Evolutionary conservation across 2,329 filamentous ascomycete genomes (phyloP).

Genomic region (Clarireedia paspali): DNA sequence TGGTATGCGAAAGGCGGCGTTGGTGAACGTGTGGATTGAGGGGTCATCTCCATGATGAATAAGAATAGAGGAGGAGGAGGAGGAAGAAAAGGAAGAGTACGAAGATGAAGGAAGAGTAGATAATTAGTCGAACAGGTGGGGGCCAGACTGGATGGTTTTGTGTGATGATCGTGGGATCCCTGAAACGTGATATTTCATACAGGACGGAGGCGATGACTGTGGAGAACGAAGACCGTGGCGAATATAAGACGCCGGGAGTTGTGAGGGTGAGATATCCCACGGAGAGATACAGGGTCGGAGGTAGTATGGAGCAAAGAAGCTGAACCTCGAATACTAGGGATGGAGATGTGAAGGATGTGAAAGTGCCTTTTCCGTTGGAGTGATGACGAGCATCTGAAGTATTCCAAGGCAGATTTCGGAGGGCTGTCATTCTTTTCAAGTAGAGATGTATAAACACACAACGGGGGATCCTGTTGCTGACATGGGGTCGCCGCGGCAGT

Average conservation of each 20-base stretch:
- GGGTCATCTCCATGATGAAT: slow-evolving; percentile 28
- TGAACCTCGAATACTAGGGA: not conserved
- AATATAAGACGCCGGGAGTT: slow-evolving; percentile 1
- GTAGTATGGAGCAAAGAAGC: slow-evolving; percentile 1
- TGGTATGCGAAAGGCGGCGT: slow-evolving; percentile 24
- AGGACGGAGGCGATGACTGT: slow-evolving; percentile 2
- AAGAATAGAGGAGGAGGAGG: slow-evolving; percentile 11
- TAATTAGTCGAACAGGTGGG: slow-evolving; percentile 7
- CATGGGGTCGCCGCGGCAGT: slow-evolving; percentile 4
- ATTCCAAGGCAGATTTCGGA: slow-evolving; percentile 8
- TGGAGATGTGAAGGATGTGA: slow-evolving; percentile 6
- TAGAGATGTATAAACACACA: slow-evolving; percentile 9
- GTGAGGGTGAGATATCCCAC: not conserved
- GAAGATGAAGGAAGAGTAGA: slow-evolving; percentile 10
- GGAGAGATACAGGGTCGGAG: not conserved
- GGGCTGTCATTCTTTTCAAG: slow-evolving; percentile 3
- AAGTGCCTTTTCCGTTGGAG: not conserved
- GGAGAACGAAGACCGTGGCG: not conserved
- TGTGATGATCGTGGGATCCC: not conserved
- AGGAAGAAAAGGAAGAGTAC: not conserved
- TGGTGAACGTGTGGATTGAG: slow-evolving; percentile 27
- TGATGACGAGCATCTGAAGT: slow-evolving; percentile 7
- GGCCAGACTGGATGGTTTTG: slow-evolving; percentile 6
- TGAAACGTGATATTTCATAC: slow-evolving; percentile 7
- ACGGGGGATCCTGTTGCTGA: slow-evolving; percentile 1